Evolutionary conservation across 352 stramenopile species (phyloP).

Genomic region (Globisporangium yorkense): DNA sequence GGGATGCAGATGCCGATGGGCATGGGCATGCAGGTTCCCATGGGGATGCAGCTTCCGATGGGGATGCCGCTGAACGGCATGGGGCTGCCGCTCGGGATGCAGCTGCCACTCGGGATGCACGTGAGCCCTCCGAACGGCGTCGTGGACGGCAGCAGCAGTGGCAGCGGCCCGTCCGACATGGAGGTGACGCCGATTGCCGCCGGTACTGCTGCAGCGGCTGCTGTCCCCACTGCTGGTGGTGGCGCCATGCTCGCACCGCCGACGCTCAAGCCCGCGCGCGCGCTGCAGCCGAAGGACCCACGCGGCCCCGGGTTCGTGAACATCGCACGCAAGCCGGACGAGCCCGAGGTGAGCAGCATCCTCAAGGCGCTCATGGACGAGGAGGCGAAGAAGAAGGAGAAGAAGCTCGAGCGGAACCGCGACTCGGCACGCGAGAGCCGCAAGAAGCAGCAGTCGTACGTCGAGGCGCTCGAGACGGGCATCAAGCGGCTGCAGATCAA

Average conservation of each 20-base stretch:
- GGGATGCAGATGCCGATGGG: constrained; percentile 27
- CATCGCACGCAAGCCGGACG: constrained; percentile 76
- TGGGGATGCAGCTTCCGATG: constrained; percentile 24
- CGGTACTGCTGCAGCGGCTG: not conserved
- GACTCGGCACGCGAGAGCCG: constrained; percentile 80
- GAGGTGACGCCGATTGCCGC: not conserved
- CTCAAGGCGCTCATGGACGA: constrained; percentile 85
- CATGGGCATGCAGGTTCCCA: constrained; percentile 26
- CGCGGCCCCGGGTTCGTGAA: constrained; percentile 49
- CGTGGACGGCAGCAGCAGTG: not conserved
- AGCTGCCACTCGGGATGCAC: constrained; percentile 19
- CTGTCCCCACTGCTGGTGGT: constrained; percentile 1
- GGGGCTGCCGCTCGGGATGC: constrained; percentile 29
- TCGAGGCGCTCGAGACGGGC: constrained; percentile 80
- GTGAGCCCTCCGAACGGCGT: constrained; percentile 10
- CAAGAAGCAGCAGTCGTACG: constrained; percentile 86
- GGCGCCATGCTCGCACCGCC: constrained; percentile 4
- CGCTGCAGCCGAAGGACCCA: constrained; percentile 43
- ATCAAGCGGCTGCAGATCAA: constrained; percentile 87
- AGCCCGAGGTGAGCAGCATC: constrained; percentile 79
- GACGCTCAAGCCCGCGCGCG: constrained; percentile 22
- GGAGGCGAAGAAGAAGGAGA: constrained; percentile 87
- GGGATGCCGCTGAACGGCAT: constrained; percentile 14
- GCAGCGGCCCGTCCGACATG: not conserved
- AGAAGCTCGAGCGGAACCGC: constrained; percentile 86